Evolutionary conservation across 2,329 filamentous ascomycete species (phyloP).

Genomic region (Botrytis aclada): DNA sequence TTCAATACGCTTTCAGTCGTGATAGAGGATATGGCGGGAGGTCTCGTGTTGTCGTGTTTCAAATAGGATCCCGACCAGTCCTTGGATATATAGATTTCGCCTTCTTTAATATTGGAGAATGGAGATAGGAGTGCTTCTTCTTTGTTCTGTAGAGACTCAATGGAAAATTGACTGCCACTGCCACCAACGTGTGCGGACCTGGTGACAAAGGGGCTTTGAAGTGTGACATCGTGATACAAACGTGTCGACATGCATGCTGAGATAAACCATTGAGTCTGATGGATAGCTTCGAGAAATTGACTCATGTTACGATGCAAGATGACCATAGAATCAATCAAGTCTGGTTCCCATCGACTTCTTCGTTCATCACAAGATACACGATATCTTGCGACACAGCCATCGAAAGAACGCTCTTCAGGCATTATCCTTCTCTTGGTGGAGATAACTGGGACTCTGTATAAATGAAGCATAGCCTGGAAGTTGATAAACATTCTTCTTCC

Average conservation of each 20-base stretch:
- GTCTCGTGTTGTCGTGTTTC: background rate
- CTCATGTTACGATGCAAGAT: background rate
- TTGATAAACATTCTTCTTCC: background rate
- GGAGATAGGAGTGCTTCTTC: background rate
- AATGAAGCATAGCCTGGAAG: background rate
- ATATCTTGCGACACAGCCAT: background rate
- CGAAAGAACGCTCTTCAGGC: background rate
- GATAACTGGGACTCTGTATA: background rate
- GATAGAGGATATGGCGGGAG: no score
- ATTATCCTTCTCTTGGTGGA: background rate
- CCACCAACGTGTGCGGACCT: background rate
- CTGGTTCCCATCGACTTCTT: background rate
- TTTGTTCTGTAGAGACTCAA: background rate
- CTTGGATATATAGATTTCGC: no score
- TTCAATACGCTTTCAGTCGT: background rate
- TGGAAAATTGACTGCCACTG: background rate
- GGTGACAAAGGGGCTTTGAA: background rate
- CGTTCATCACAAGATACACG: background rate
- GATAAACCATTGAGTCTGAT: background rate
- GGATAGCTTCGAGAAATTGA: background rate
- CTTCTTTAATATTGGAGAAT: background rate
- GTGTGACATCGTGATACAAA: background rate
- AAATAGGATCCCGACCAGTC: background rate
- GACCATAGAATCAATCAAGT: background rate
- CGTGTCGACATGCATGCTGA: no score